These are phyloP conservation scores for Hemisphaericaspora lyxosophila DNA, from an alignment of 1,139 yeast genomes.

Conservation along the genomic window DNA sequence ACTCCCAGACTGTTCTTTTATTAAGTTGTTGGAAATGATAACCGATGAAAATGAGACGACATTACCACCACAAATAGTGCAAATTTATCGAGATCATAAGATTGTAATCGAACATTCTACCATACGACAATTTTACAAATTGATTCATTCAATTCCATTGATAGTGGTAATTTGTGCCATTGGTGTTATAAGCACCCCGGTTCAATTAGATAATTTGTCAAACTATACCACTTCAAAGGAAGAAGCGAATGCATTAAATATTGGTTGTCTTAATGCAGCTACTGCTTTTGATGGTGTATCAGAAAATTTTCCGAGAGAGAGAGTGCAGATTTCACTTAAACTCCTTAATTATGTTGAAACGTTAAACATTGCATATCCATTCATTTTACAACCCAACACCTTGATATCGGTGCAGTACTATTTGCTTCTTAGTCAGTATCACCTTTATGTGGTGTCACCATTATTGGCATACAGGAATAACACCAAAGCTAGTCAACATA, in stretches of 20 bases:
- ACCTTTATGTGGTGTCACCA: constrained; percentile 39
- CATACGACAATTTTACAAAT: constrained; percentile 21
- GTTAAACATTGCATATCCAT: constrained; percentile 26
- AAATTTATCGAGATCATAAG: constrained; percentile 16
- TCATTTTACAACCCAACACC: constrained; percentile 20
- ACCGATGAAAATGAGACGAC: constrained; percentile 10
- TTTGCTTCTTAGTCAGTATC: constrained; percentile 35
- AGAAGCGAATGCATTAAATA: constrained; percentile 24
- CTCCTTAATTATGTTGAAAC: constrained; percentile 26
- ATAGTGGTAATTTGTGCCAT: constrained; percentile 34
- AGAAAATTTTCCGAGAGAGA: constrained; percentile 18
- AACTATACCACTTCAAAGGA: constrained; percentile 28
- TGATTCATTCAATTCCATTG: constrained; percentile 30
- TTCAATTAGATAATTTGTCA: constrained; percentile 35
- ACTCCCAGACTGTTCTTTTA: constrained; percentile 23
- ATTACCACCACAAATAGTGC: constrained; percentile 14
- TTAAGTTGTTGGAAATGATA: constrained; percentile 23
- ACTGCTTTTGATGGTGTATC: constrained; percentile 14
- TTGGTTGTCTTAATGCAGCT: constrained; percentile 19
- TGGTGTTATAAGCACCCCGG: constrained; percentile 33
- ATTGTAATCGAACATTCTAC: constrained; percentile 22
- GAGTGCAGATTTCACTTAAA: constrained; percentile 25
- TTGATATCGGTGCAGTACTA: constrained; percentile 27
- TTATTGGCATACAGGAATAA: constrained; percentile 36
- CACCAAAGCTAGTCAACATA: constrained; percentile 32